Conservation (phyloP, 306 rosid species). For the Acacia melanoxylon region DNA sequence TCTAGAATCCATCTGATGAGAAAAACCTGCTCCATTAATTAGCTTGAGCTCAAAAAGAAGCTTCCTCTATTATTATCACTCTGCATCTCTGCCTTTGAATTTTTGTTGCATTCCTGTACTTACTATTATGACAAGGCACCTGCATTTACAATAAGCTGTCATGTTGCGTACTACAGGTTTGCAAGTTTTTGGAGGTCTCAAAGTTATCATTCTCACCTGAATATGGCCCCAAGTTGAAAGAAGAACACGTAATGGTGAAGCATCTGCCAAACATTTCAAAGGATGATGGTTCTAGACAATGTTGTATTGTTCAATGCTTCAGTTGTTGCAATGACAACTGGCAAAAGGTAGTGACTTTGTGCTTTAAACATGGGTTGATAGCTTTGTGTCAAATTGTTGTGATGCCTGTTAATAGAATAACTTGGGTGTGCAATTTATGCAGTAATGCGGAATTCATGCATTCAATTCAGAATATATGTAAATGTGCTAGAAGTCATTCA, state of each 20-base stretch:
- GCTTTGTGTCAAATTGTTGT: not conserved
- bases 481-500: not conserved
- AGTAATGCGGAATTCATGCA: not conserved
- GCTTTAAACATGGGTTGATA: not conserved
- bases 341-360: conserved; percentile 76
- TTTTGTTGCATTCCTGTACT: conserved; percentile 20
- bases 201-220: conserved; percentile 88
- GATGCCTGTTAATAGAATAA: conserved; percentile 3
- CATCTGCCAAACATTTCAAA: conserved; percentile 78
- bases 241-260: conserved; percentile 91
- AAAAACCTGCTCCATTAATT: too few species aligned
- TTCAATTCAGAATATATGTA: not conserved
- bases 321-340: conserved; percentile 92
- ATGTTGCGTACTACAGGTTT: conserved; percentile 59
- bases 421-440: conserved; percentile 11
- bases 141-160: conserved; percentile 31
- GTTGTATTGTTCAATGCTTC: conserved; percentile 74
- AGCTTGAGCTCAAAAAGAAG: too few species aligned
- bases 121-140: conserved; percentile 1
- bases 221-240: conserved; percentile 95
- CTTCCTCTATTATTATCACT: not conserved
- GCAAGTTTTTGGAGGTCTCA: conserved; percentile 98
- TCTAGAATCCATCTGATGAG: too few species aligned
- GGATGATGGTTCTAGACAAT: conserved; percentile 67
- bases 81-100: conserved; percentile 21